Conservation (phyloP, 116 monocot genomes). For the Zostera marina region DNA sequence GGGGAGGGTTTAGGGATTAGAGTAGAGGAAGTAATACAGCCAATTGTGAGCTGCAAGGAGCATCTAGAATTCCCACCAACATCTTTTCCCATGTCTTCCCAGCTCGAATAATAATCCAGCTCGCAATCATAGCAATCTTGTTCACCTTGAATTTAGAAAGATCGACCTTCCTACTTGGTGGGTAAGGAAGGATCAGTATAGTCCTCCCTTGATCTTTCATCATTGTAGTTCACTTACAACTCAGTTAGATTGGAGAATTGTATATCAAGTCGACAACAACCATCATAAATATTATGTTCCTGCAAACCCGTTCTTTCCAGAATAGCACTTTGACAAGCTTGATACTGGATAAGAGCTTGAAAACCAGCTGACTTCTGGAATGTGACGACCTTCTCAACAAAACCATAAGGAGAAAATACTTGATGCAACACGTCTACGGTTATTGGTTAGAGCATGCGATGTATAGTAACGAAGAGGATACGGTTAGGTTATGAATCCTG, state of each 20-base stretch:
- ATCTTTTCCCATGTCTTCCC: too few species aligned
- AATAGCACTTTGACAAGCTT: constrained; percentile 52
- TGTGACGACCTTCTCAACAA: too few species aligned
- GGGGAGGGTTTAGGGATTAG: too few species aligned
- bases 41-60: too few species aligned
- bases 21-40: too few species aligned
- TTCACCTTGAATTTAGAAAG: too few species aligned
- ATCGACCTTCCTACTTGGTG: constrained; percentile 59
- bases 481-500: constrained; percentile 95
- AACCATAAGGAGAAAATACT: constrained; percentile 99
- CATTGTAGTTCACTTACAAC: constrained; percentile 94
- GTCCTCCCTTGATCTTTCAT: constrained; percentile 94
- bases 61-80: too few species aligned
- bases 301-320: constrained; percentile 73
- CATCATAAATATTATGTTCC: constrained; percentile 96
- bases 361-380: too few species aligned
- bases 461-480: constrained; percentile 97
- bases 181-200: constrained; percentile 83
- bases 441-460: constrained; percentile 97
- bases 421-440: constrained; percentile 99
- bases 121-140: too few species aligned
- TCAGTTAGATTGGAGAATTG: constrained; percentile 91
- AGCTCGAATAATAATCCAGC: too few species aligned
- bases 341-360: too few species aligned
- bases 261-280: constrained; percentile 95